A percentile compares a stretch with the other conserved stretches of the same genome.
Conservation (phyloP, 225 moss, liverwort and hornwort species). For the Polytrichum commune region DNA sequence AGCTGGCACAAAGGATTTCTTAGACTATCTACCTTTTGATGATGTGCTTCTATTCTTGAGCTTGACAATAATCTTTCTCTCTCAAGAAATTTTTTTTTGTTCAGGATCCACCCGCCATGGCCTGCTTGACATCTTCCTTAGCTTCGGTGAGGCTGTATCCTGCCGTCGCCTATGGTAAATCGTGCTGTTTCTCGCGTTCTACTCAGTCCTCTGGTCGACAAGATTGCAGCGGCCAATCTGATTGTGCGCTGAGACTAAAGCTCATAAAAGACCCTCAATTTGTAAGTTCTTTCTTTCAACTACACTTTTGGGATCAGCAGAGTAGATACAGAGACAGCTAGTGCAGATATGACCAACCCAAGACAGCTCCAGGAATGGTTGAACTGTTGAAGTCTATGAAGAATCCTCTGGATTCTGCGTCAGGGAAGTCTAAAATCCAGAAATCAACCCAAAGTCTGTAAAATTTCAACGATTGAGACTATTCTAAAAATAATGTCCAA, state of each 20-base stretch:
- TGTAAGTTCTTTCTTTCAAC: slow-evolving; percentile 21
- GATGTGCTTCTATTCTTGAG: no score
- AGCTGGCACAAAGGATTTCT: no score
- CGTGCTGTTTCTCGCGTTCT: slow-evolving; percentile 1
- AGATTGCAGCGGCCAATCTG: slow-evolving; percentile 8
- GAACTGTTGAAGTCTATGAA: background rate
- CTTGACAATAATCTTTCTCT: no score
- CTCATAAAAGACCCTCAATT: slow-evolving; percentile 11
- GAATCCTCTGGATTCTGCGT: background rate
- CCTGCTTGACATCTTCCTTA: slow-evolving; percentile 23
- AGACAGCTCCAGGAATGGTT: background rate
- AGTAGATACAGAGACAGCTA: background rate
- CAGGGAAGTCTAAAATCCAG: background rate
- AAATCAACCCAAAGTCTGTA: no score
- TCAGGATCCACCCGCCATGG: slow-evolving; percentile 28
- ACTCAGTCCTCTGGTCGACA: slow-evolving; percentile 14
- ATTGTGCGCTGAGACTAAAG: slow-evolving; percentile 20
- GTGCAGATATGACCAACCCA: background rate
- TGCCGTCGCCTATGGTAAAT: slow-evolving; percentile 13
- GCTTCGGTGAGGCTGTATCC: slow-evolving; percentile 17
- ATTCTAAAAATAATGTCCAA: no score
- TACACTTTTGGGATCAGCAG: background rate
- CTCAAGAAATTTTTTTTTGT: no score
- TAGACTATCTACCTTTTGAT: no score
- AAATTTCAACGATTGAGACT: no score